Evolutionary conservation across 148 eudicot genomes (phyloP).

Genomic region (Heliosperma pusillum): DNA sequence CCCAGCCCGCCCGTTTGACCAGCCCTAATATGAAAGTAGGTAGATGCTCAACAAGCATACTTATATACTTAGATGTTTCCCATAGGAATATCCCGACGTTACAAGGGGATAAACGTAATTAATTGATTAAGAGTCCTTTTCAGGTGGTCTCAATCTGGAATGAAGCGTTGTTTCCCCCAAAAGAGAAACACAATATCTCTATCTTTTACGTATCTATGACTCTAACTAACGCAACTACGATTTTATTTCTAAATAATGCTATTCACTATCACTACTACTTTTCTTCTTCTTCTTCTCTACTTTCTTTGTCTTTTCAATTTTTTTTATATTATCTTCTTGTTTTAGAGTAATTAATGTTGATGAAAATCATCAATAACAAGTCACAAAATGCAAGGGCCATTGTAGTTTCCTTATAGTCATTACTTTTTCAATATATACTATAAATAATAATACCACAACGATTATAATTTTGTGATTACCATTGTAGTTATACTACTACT

Average conservation of each 20-base stretch:
- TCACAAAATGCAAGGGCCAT: neutral
- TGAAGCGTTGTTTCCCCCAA: conserved; percentile 23
- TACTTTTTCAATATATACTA: neutral
- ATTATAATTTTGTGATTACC: too few species aligned
- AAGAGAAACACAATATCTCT: conserved; percentile 26
- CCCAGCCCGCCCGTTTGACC: too few species aligned
- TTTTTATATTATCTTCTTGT: conserved; percentile 5
- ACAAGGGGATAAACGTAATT: neutral
- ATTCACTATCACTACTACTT: too few species aligned
- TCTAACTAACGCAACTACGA: conserved; percentile 5
- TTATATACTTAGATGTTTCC: too few species aligned
- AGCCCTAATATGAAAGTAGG: too few species aligned
- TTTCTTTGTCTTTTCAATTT: conserved; percentile 1
- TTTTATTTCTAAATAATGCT: conserved; percentile 17
- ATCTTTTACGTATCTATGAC: conserved; percentile 12
- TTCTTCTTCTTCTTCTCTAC: conserved; percentile 17
- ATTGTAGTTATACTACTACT: too few species aligned
- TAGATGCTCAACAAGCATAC: too few species aligned
- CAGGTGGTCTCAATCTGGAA: conserved; percentile 21
- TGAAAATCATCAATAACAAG: conserved; percentile 1
- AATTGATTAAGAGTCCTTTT: conserved; percentile 3
- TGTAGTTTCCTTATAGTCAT: neutral
- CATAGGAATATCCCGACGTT: conserved; percentile 6
- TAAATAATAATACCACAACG: too few species aligned
- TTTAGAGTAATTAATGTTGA: conserved; percentile 13